Conservation (phyloP, 2,329 filamentous ascomycete species). For the Rhexocercosporidium sp. region DNA sequence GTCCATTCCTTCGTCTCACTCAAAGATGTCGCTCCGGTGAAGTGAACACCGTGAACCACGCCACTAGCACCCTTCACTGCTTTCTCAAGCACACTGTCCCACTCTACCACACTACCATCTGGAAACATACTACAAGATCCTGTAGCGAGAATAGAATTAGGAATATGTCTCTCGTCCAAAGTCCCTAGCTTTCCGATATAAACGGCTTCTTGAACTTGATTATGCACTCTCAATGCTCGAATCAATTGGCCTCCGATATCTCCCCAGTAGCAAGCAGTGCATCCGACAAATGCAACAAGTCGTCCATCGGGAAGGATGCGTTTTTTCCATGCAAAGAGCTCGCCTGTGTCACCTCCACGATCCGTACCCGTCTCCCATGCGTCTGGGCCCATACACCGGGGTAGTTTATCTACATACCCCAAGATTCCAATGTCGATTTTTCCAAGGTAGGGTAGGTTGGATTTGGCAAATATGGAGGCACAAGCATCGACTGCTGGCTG, state of each 20-base stretch:
- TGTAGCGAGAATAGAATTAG: conserved; percentile 15
- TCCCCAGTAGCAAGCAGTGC: conserved; percentile 26
- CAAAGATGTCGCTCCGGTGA: conserved; percentile 15
- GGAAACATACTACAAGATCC: conserved; percentile 12
- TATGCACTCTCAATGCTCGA: neutral
- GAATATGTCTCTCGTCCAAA: conserved; percentile 10
- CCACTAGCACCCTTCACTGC: conserved; percentile 9
- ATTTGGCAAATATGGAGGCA: conserved; percentile 13
- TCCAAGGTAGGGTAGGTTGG: conserved; percentile 24
- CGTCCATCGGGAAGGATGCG: conserved; percentile 13
- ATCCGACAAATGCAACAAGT: conserved; percentile 27
- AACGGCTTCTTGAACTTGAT: conserved; percentile 6
- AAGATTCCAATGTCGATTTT: conserved; percentile 20
- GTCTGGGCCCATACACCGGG: conserved; percentile 15
- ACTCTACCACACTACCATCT: conserved; percentile 9
- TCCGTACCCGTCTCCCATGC: conserved; percentile 19
- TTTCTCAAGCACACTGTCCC: conserved; percentile 13
- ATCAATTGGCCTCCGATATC: conserved; percentile 25
- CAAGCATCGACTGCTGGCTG: conserved; percentile 14
- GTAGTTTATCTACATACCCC: conserved; percentile 23
- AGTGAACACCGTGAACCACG: conserved; percentile 18
- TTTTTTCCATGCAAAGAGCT: conserved; percentile 27
- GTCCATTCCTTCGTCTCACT: conserved; percentile 27
- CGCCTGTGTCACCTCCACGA: neutral
- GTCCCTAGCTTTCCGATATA: conserved; percentile 19